Base-by-base conservation (phyloP, 2,329 filamentous ascomycete species). In the Alternaria dauci region DNA sequence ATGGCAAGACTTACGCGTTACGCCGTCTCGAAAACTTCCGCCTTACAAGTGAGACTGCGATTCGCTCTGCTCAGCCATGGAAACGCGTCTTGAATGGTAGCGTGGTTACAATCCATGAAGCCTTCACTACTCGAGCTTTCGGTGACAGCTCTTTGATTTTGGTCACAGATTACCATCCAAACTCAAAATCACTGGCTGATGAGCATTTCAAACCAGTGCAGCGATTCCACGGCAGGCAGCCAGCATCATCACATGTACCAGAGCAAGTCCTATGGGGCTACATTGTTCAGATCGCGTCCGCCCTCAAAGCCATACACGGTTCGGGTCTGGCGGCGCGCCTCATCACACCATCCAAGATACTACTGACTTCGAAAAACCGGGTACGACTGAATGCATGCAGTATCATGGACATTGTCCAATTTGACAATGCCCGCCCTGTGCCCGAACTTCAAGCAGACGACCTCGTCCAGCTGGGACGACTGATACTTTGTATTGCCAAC, bases 61-160 rank as follows among this genome's bases (percentile, higher is more conserved):
- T 98, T 53, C 87, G 91, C 59, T 88, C 91, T 1, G 91, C 95
- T 56, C 92, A 94, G 70, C 89, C 91, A 11, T 99, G 95, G 95
- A 94, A 94, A 73, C 88, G 91, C 59, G 87, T 99, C 50, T 86
- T 87, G 73, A 94, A 90, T 71, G 91, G 89, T 58, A 92, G 88
- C 66, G 87, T 98, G 20, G 94, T 98, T 30, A 91, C 90, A 0
- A 87, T 96, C 8, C 89, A 96, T 71, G 93, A 97, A 78, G 93
- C 92, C 0, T 99, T 99, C 73, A 99, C 95, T 0, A 96, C 93
- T 12, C 86, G 93, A 62, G 92, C 91, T 26, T 99, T 99, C 78
- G 92, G 93, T 56, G 95, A 98, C 77, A 96, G 92, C 79, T 98
- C 95, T 3, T 85, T 99, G 55, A 91, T 99, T 50, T 91, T 99